These are phyloP conservation scores for Aspergillus calidoustus DNA, from an alignment of 2,329 filamentous ascomycete species.

Conservation along the genomic window DNA sequence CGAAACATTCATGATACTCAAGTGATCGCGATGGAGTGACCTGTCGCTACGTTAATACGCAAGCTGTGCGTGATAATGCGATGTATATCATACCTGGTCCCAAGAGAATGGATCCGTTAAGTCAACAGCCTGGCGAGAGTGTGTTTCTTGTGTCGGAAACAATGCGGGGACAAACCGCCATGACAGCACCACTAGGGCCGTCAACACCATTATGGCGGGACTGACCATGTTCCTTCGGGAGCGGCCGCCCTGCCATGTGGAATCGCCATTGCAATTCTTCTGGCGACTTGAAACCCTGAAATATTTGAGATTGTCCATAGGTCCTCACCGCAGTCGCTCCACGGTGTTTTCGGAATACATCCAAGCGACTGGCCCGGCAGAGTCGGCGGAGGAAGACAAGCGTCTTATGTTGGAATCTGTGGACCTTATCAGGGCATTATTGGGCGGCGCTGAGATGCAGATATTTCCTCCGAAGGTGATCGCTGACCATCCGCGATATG, in stretches of 20 bases:
- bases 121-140: background rate
- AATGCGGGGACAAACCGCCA: constrained; percentile 18
- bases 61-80: background rate
- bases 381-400: background rate
- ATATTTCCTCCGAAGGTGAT: constrained; percentile 2
- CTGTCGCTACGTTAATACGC: constrained; percentile 15
- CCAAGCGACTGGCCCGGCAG: background rate
- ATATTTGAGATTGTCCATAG: constrained; percentile 15
- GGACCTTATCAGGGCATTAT: constrained; percentile 11
- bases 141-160: background rate
- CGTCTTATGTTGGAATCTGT: constrained; percentile 7
- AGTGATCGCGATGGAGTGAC: constrained; percentile 35
- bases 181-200: constrained; percentile 10
- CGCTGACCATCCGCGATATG: background rate
- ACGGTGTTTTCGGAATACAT: background rate
- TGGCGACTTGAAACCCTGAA: background rate
- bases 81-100: constrained; percentile 16
- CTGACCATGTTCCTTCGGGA: constrained; percentile 2
- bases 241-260: background rate
- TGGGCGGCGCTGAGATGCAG: constrained; percentile 1
- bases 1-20: constrained; percentile 49
- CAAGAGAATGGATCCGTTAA: constrained; percentile 18
- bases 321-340: background rate
- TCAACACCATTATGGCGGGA: constrained; percentile 15
- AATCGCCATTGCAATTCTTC: constrained; percentile 7